phyloP scores from a whole-genome alignment of 163 green algal species.

The Scenedesmus sp. region DNA sequence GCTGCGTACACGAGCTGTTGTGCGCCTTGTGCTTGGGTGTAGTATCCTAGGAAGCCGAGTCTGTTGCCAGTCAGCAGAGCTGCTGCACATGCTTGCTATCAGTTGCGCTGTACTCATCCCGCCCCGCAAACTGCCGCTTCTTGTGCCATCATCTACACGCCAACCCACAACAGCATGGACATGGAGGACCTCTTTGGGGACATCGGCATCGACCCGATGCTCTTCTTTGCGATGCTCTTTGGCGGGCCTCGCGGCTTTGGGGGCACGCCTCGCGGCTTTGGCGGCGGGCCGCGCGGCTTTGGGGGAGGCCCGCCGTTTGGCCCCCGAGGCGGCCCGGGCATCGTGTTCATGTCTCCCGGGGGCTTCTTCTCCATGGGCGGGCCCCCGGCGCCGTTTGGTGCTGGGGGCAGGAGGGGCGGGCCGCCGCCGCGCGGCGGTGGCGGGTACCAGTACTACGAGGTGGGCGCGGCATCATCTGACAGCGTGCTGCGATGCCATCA shows the following conservation, averaged over 20 bases:
- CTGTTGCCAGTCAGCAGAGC: no score
- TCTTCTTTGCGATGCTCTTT: conserved; percentile 16
- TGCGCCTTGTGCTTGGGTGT: no score
- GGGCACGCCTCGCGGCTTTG: background rate
- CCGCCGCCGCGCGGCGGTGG: background rate
- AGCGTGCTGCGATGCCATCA: no score
- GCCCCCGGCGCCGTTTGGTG: background rate
- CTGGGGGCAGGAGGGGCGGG: background rate
- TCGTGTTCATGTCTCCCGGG: background rate
- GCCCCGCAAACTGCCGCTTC: background rate
- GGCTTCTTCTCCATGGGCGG: background rate
- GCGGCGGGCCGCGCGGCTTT: background rate
- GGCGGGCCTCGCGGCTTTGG: background rate
- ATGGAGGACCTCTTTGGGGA: conserved; percentile 49
- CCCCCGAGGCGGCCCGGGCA: background rate
- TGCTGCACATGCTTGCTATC: no score
- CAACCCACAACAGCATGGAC: background rate
- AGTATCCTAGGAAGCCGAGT: no score
- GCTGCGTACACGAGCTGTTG: no score
- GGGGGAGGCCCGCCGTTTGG: background rate
- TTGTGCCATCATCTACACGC: no score
- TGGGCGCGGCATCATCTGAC: background rate
- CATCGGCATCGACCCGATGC: conserved; percentile 37
- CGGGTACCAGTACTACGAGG: background rate
- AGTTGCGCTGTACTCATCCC: background rate